Percentiles rank a stretch among this genome's conserved stretches.
Evolutionary conservation across 257 asterid genomes (phyloP).

Genomic region (Verbascum thapsus): DNA sequence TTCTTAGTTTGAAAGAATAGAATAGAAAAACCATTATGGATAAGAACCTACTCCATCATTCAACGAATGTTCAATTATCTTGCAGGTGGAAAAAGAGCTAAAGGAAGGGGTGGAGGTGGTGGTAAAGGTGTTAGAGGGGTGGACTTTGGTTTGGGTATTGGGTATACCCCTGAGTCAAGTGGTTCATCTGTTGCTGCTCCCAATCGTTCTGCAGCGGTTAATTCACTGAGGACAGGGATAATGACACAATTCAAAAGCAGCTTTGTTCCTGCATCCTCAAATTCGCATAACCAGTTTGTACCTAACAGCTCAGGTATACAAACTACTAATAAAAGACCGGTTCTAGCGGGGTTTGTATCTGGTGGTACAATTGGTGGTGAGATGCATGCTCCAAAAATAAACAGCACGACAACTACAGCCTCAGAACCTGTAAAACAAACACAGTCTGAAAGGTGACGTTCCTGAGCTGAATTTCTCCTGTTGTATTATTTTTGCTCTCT

Average conservation of each 20-base stretch:
- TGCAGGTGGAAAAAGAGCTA: conserved; percentile 93
- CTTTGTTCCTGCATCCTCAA: conserved; percentile 89
- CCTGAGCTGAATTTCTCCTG: not conserved
- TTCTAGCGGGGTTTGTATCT: conserved; percentile 78
- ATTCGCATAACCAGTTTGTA: conserved; percentile 59
- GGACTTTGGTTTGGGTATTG: conserved; percentile 93
- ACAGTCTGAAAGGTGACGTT: conserved; percentile 58
- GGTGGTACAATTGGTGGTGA: conserved; percentile 98
- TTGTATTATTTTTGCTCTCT: not conserved
- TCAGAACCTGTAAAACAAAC: conserved; percentile 42
- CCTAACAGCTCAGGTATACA: conserved; percentile 46
- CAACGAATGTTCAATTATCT: not conserved
- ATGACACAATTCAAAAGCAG: conserved; percentile 82
- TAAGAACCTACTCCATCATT: not conserved
- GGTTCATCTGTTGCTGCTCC: conserved; percentile 47
- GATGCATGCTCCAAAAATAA: conserved; percentile 41
- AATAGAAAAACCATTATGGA: not conserved
- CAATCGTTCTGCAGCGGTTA: conserved; percentile 66
- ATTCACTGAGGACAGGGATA: conserved; percentile 70
- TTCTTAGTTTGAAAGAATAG: not conserved
- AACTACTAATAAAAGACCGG: conserved; percentile 53
- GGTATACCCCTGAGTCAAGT: conserved; percentile 69
- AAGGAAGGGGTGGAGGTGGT: conserved; percentile 81
- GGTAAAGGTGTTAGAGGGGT: conserved; percentile 93
- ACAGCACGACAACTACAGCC: conserved; percentile 42